A percentile compares a stretch with the other conserved stretches of the same genome.
Evolutionary conservation across 345 rosid genomes (phyloP).

Genomic region (Zanthoxylum bungeanum): DNA sequence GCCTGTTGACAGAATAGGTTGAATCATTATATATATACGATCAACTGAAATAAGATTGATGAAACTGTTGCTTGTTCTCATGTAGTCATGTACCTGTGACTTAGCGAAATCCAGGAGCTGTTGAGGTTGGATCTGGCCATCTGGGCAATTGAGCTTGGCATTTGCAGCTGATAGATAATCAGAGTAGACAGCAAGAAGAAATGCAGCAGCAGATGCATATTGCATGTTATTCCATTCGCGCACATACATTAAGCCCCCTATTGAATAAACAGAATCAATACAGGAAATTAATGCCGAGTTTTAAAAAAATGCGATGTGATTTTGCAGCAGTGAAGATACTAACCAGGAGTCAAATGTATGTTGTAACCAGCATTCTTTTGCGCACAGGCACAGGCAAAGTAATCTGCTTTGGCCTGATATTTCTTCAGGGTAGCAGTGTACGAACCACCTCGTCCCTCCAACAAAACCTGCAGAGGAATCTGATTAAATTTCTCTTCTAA

Average conservation of each 20-base stretch:
- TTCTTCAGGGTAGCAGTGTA: slow-evolving; percentile 45
- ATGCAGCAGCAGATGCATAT: slow-evolving; percentile 71
- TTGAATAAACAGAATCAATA: background rate
- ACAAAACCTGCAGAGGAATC: slow-evolving; percentile 37
- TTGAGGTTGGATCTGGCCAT: slow-evolving; percentile 49
- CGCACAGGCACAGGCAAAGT: slow-evolving; percentile 79
- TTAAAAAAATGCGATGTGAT: background rate
- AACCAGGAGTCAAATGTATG: slow-evolving; percentile 65
- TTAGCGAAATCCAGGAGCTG: slow-evolving; percentile 59
- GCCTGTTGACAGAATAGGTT: slow-evolving; percentile 44
- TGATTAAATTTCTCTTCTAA: background rate
- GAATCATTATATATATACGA: no score
- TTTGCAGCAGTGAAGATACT: slow-evolving; percentile 9
- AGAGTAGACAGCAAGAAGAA: slow-evolving; percentile 63
- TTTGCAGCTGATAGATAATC: slow-evolving; percentile 58
- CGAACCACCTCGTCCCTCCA: slow-evolving; percentile 52
- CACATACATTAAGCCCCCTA: slow-evolving; percentile 74
- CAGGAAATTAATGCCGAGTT: no score
- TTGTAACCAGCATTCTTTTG: slow-evolving; percentile 76
- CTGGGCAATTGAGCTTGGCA: slow-evolving; percentile 60
- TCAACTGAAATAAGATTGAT: background rate
- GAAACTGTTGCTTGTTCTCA: background rate
- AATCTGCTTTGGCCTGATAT: slow-evolving; percentile 73
- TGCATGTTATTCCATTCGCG: slow-evolving; percentile 91
- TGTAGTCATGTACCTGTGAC: slow-evolving; percentile 53